These are phyloP conservation scores for Thermothielavioides terrestris DNA, from an alignment of 495 filamentous ascomycete species.

Conservation along the genomic window DNA sequence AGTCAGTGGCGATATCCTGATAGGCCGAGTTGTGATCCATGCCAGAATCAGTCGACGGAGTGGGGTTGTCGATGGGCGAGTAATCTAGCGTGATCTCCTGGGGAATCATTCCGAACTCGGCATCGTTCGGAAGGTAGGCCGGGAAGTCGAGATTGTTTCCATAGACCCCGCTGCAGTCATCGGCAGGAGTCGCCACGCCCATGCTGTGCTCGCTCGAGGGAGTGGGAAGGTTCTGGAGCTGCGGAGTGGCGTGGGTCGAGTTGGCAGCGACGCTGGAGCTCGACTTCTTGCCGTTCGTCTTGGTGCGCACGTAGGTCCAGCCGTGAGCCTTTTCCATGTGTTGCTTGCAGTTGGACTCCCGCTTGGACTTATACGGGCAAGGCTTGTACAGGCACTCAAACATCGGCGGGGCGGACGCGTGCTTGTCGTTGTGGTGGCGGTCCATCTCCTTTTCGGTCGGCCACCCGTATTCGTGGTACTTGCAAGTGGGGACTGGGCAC, in stretches of 20 bases:
- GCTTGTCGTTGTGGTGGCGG: conserved; percentile 91
- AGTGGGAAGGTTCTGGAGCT: conserved; percentile 46
- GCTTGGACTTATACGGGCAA: conserved; percentile 89
- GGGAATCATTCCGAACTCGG: conserved; percentile 31
- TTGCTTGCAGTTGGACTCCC: conserved; percentile 97
- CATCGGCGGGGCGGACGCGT: conserved; percentile 65
- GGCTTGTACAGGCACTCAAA: conserved; percentile 75
- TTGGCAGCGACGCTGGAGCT: conserved; percentile 24
- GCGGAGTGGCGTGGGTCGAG: conserved; percentile 44
- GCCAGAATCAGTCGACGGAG: conserved; percentile 38
- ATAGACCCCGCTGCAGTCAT: conserved; percentile 28
- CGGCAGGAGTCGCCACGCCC: conserved; percentile 35
- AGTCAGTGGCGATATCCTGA: conserved; percentile 37
- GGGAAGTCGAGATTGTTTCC: conserved; percentile 34
- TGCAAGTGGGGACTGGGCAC: conserved; percentile 70
- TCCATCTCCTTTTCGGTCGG: conserved; percentile 97
- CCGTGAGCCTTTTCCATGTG: conserved; percentile 98
- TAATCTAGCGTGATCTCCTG: conserved; percentile 41
- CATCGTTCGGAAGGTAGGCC: conserved; percentile 29
- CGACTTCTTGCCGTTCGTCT: conserved; percentile 64
- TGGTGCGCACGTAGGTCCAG: conserved; percentile 82
- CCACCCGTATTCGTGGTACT: conserved; percentile 80
- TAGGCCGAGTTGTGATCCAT: conserved; percentile 39
- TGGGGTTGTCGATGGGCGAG: conserved; percentile 40
- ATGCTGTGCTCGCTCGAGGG: conserved; percentile 37